Evolutionary conservation across 2,329 filamentous ascomycete genomes (phyloP).

Genomic region (Trichoderma aggressivum): DNA sequence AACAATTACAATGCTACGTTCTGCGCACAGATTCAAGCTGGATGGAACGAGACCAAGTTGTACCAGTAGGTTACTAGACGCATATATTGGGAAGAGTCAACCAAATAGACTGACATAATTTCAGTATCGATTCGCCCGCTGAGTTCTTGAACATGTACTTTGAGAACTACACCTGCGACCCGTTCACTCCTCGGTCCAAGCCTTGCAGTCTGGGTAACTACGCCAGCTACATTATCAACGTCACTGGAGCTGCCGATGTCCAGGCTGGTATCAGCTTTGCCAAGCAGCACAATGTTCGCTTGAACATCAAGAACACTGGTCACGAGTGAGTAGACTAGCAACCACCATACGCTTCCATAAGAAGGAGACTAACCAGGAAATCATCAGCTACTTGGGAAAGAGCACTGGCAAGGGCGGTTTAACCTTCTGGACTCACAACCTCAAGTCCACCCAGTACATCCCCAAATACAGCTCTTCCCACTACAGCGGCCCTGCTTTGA

Average conservation of each 20-base stretch:
- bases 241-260: not conserved
- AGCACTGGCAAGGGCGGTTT: not conserved
- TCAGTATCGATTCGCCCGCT: not conserved
- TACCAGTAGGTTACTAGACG: not conserved
- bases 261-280: constrained; percentile 31
- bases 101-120: not conserved
- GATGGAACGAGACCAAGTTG: not conserved
- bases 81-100: not conserved
- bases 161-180: constrained; percentile 5
- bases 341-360: not conserved
- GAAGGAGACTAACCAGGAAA: not conserved
- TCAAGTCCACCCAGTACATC: not conserved
- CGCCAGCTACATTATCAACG: constrained; percentile 19
- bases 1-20: constrained; percentile 39
- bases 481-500: not conserved
- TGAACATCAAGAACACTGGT: constrained; percentile 35
- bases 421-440: not conserved
- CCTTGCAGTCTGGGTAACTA: not conserved
- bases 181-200: not conserved
- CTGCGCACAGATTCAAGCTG: constrained; percentile 31
- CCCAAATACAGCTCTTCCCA: not conserved
- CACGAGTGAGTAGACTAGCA: constrained; percentile 24
- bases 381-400: not conserved
- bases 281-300: constrained; percentile 38
- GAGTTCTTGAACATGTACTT: not conserved